phyloP scores from a whole-genome alignment of 805 yeast species.

The Cyberlindnera xishuangbannaensis region DNA sequence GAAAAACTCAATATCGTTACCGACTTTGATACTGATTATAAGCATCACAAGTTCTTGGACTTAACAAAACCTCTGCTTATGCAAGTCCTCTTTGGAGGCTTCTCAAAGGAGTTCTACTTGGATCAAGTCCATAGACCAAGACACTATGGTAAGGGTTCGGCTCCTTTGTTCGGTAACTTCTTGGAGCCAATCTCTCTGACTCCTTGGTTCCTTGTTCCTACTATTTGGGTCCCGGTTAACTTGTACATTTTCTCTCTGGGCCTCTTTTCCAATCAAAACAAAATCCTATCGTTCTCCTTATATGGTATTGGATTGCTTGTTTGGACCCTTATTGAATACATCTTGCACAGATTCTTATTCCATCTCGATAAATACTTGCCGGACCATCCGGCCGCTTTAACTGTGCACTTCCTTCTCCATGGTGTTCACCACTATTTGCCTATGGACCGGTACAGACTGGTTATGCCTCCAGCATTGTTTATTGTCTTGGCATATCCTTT shows the following conservation, averaged over 20 bases:
- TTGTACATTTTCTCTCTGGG: constrained; percentile 58
- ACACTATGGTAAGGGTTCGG: constrained; percentile 96
- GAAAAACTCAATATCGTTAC: constrained; percentile 73
- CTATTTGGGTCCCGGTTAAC: constrained; percentile 82
- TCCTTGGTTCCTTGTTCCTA: constrained; percentile 92
- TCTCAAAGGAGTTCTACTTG: constrained; percentile 83
- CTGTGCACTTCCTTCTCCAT: constrained; percentile 85
- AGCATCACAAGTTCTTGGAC: constrained; percentile 81
- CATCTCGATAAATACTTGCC: constrained; percentile 89
- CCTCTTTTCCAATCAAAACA: constrained; percentile 31
- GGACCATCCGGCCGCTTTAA: constrained; percentile 63
- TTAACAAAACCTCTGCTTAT: constrained; percentile 71
- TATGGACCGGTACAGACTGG: constrained; percentile 90
- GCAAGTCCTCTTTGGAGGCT: constrained; percentile 73
- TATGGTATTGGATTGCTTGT: constrained; percentile 80
- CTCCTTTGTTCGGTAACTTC: constrained; percentile 91
- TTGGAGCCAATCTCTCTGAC: constrained; percentile 88
- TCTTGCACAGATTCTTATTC: constrained; percentile 85
- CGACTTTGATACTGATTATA: constrained; percentile 63
- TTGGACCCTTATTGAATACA: constrained; percentile 91
- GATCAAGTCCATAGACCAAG: constrained; percentile 98
- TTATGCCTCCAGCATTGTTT: constrained; percentile 92
- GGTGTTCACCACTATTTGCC: constrained; percentile 98
- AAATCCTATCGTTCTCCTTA: constrained; percentile 41
- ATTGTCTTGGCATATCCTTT: constrained; percentile 70